Conservation (phyloP, 2,329 filamentous ascomycete species). For the Fusarium nematophilum region DNA sequence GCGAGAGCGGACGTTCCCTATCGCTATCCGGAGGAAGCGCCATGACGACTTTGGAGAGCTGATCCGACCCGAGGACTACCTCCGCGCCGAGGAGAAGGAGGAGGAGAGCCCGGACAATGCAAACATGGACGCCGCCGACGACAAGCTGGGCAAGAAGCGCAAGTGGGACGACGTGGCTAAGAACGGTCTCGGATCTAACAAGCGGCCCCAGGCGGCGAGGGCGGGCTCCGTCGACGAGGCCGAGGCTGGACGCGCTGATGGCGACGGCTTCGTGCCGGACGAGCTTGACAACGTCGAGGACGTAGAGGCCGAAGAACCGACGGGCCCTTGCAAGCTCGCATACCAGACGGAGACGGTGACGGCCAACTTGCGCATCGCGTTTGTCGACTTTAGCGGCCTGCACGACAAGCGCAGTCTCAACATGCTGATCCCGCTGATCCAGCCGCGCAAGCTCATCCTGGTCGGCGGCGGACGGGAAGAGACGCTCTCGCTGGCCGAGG, state of each 20-base stretch:
- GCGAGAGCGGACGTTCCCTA: conserved; percentile 90
- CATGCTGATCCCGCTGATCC: conserved; percentile 94
- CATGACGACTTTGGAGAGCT: conserved; percentile 94
- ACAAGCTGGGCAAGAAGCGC: conserved; percentile 87
- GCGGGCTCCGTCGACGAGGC: conserved; percentile 59
- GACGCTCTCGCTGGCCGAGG: conserved; percentile 80
- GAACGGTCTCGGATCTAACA: conserved; percentile 58
- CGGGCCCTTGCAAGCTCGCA: conserved; percentile 80
- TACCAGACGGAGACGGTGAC: conserved; percentile 72
- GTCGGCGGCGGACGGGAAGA: conserved; percentile 84
- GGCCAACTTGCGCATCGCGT: conserved; percentile 81
- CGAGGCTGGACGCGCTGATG: conserved; percentile 48
- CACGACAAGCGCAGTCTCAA: conserved; percentile 94
- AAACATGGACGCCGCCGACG: conserved; percentile 58
- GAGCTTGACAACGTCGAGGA: conserved; percentile 71
- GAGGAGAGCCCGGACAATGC: conserved; percentile 70
- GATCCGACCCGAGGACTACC: conserved; percentile 92
- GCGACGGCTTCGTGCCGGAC: conserved; percentile 58
- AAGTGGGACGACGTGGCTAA: conserved; percentile 83
- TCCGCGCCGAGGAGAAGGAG: conserved; percentile 91
- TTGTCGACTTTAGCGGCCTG: conserved; percentile 90
- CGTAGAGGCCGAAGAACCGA: conserved; percentile 59
- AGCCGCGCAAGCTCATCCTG: conserved; percentile 94
- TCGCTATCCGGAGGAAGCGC: conserved; percentile 81
- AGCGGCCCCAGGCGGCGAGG: conserved; percentile 65